Evolutionary conservation across 805 yeast genomes (phyloP), one percentile per base, ranked within the genome.

Genomic region (Barnettozyma sucrosica): DNA sequence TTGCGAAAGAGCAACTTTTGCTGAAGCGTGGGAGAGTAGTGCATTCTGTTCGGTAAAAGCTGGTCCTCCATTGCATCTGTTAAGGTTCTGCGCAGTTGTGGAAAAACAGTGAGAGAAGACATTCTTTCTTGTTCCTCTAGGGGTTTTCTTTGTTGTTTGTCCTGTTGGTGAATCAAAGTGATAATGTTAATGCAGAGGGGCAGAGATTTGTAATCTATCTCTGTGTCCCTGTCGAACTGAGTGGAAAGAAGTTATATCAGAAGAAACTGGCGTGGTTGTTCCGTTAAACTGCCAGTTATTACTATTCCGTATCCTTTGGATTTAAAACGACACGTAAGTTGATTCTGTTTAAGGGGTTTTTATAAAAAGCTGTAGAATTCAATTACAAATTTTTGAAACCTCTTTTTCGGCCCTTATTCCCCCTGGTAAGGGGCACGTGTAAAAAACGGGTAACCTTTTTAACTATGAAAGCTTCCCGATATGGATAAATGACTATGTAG

Each of bases 1-100:
- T 56, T 58, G 32, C 51, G 51, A 39, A 47, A 56, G n/a, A n/a
- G n/a, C 4, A 56, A 33, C 43, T 46, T 53, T 23, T 57, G 54
- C 18, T 50, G 19, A 7, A 49, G 34, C 1, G 46, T 38, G 23
- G 57, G 54, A 5, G 56, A 48, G 41, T 48, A 45, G 33, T 48
- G 46, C 2, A 16, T n/a, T 11, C 24, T 13, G 34, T 39, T 11
- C 13, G 39, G 32, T 10, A 37, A 19, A 14, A 26, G 43, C 19
- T 44, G 43, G 47, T 80, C 84, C 51, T 79, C 84, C 72, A 78
- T 71, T 19, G 78, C 74, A 51, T 79, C 83, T 16, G 80, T 75
- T 46, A 77, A 60, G 19, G 83, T 69, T 55, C 80, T 74, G 59
- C 76, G 75, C 36, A 76, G 65, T 14, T 66, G 63, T 23, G 82